Conservation (phyloP, 2,329 filamentous ascomycete genomes). For the Coniochaeta sp. region DNA sequence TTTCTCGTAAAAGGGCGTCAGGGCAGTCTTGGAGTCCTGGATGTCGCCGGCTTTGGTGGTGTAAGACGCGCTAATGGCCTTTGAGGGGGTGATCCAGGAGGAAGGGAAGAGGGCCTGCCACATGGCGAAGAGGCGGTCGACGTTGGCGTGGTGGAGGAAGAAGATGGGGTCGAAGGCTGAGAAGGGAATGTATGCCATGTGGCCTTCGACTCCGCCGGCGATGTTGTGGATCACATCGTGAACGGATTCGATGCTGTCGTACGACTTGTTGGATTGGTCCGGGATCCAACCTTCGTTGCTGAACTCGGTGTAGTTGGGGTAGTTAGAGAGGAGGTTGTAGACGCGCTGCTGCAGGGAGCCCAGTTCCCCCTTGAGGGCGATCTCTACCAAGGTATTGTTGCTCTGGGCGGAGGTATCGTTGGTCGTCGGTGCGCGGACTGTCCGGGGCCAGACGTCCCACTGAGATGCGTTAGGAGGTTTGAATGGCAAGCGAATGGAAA, state of each 20-base stretch:
- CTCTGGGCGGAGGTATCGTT: constrained; percentile 38
- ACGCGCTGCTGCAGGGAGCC: constrained; percentile 54
- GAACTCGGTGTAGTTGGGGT: constrained; percentile 60
- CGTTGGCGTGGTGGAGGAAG: constrained; percentile 69
- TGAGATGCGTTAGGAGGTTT: constrained; percentile 20
- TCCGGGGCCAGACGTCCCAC: constrained; percentile 54
- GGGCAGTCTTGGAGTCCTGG: constrained; percentile 46
- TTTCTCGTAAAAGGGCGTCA: constrained; percentile 62
- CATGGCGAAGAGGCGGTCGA: constrained; percentile 68
- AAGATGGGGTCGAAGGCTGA: constrained; percentile 77
- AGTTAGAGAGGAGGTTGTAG: constrained; percentile 61
- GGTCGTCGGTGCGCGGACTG: constrained; percentile 47
- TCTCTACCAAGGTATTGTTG: constrained; percentile 50
- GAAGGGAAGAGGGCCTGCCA: constrained; percentile 70
- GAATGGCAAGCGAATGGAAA: neutral
- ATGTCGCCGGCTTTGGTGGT: constrained; percentile 47
- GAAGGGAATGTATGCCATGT: constrained; percentile 64
- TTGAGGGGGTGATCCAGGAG: constrained; percentile 54
- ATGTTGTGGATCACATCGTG: constrained; percentile 58
- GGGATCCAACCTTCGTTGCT: constrained; percentile 61
- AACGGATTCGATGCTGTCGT: constrained; percentile 59
- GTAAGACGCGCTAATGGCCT: constrained; percentile 55
- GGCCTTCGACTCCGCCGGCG: constrained; percentile 50
- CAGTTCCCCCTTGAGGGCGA: constrained; percentile 44
- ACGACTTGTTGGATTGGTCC: constrained; percentile 35